These are phyloP conservation scores for Nitzschia putrida DNA, from an alignment of 108 stramenopile genomes.

Conservation along the genomic window DNA sequence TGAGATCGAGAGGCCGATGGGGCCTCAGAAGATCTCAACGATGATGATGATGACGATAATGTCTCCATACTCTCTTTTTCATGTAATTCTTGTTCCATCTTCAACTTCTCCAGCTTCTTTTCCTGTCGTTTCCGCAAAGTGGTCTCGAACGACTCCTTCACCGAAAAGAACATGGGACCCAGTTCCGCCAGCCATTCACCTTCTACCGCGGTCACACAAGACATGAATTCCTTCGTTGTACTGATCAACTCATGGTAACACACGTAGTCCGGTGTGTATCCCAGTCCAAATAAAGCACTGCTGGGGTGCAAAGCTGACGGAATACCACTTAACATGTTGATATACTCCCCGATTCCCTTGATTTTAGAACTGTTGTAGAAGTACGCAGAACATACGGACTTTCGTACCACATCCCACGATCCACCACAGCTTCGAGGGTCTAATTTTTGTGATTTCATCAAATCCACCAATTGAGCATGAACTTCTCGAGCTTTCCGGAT, in stretches of 20 bases:
- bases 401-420: slow-evolving; percentile 95
- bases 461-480: slow-evolving; percentile 93
- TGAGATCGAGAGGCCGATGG: slow-evolving; percentile 22
- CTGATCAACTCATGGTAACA: slow-evolving; percentile 98
- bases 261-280: slow-evolving; percentile 98
- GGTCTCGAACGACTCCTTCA: slow-evolving; percentile 88
- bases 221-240: slow-evolving; percentile 98
- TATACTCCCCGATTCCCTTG: slow-evolving; percentile 98
- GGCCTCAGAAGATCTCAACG: background rate
- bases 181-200: slow-evolving; percentile 98
- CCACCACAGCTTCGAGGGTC: slow-evolving; percentile 81
- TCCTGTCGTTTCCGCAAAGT: slow-evolving; percentile 69
- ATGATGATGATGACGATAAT: too few relatives aligned
- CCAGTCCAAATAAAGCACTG: slow-evolving; percentile 91
- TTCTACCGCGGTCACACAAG: slow-evolving; percentile 97
- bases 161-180: slow-evolving; percentile 98
- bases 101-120: slow-evolving; percentile 54
- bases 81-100: slow-evolving; percentile 71
- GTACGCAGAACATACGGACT: slow-evolving; percentile 98
- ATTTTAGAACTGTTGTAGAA: slow-evolving; percentile 97
- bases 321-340: slow-evolving; percentile 96
- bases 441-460: slow-evolving; percentile 95
- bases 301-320: slow-evolving; percentile 90
- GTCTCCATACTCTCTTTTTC: slow-evolving; percentile 49
- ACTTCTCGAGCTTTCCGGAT: slow-evolving; percentile 97